phyloP scores from a whole-genome alignment of 1,284 basidiomycete genomes.

The Boletus albobrunnescens region DNA sequence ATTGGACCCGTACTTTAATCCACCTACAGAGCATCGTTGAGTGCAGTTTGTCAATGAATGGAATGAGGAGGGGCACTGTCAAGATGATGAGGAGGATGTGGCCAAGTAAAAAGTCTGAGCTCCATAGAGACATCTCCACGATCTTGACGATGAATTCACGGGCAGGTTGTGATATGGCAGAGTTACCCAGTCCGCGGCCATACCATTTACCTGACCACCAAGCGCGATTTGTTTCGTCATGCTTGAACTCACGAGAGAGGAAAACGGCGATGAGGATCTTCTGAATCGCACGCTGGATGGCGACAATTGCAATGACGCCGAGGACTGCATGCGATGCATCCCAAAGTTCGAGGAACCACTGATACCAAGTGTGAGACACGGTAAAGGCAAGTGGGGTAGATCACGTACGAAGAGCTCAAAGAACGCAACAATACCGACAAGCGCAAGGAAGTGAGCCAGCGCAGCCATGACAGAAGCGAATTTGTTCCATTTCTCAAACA shows the following conservation, averaged over 20 bases:
- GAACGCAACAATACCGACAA: slow-evolving; percentile 82
- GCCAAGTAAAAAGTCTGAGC: slow-evolving; percentile 82
- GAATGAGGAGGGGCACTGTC: slow-evolving; percentile 80
- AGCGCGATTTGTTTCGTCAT: slow-evolving; percentile 93
- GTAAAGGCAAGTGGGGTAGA: slow-evolving; percentile 3
- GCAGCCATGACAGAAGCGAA: slow-evolving; percentile 92
- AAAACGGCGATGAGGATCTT: slow-evolving; percentile 92
- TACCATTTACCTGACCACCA: slow-evolving; percentile 99
- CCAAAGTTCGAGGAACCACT: slow-evolving; percentile 99
- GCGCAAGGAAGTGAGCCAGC: slow-evolving; percentile 74
- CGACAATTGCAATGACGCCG: slow-evolving; percentile 80
- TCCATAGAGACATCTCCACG: slow-evolving; percentile 93
- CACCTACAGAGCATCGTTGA: slow-evolving; percentile 85
- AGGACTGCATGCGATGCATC: slow-evolving; percentile 91
- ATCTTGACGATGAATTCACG: slow-evolving; percentile 97
- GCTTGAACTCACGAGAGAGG: slow-evolving; percentile 92
- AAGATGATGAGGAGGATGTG: slow-evolving; percentile 84
- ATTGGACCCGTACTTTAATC: slow-evolving; percentile 6
- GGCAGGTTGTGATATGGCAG: slow-evolving; percentile 89
- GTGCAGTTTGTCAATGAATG: slow-evolving; percentile 83
- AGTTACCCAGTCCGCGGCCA: slow-evolving; percentile 81
- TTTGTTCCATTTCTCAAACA: slow-evolving; percentile 81
- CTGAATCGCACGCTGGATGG: slow-evolving; percentile 87
- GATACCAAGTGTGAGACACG: slow-evolving; percentile 18
- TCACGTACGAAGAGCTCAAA: slow-evolving; percentile 89